phyloP scores from a whole-genome alignment of 345 rosid genomes.

The Mangifera indica region DNA sequence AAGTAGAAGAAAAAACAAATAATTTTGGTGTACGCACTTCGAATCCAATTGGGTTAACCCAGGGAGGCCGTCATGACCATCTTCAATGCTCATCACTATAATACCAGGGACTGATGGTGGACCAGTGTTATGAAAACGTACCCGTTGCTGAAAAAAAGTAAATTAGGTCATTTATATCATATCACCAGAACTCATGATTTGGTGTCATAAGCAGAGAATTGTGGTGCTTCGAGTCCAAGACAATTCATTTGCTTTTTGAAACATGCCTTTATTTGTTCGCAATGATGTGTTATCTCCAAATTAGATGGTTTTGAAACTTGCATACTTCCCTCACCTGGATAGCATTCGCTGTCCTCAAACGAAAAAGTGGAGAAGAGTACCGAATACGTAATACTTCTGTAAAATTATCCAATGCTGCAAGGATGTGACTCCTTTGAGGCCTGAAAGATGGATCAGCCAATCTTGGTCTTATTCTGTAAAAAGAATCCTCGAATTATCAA shows the following conservation, averaged over 20 bases:
- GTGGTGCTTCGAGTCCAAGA: too few species aligned
- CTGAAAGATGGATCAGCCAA: slow-evolving; percentile 83
- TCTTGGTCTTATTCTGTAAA: slow-evolving; percentile 77
- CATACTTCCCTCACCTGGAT: slow-evolving; percentile 60
- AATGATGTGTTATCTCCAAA: too few species aligned
- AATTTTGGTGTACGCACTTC: slow-evolving; percentile 40
- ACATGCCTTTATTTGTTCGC: too few species aligned
- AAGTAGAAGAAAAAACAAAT: neutral
- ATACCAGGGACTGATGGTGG: slow-evolving; percentile 72
- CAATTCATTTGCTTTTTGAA: too few species aligned
- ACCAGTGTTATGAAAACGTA: slow-evolving; percentile 73
- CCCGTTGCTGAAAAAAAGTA: slow-evolving; percentile 47
- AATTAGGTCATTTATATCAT: slow-evolving; percentile 6
- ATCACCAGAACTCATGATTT: neutral
- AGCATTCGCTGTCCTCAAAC: slow-evolving; percentile 65
- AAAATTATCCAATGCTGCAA: slow-evolving; percentile 71
- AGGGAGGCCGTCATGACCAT: slow-evolving; percentile 56
- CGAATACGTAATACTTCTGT: slow-evolving; percentile 61
- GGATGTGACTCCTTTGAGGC: slow-evolving; percentile 70
- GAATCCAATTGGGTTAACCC: slow-evolving; percentile 73
- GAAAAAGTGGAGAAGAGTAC: slow-evolving; percentile 91
- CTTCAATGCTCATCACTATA: slow-evolving; percentile 88
- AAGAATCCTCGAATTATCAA: slow-evolving; percentile 14
- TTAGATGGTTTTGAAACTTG: neutral
- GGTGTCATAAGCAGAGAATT: too few species aligned